Percentiles rank a stretch among this genome's conserved stretches.
These are phyloP conservation scores for Crithidia thermophila DNA, from an alignment of 208 protist genomes.

Conservation along the genomic window DNA sequence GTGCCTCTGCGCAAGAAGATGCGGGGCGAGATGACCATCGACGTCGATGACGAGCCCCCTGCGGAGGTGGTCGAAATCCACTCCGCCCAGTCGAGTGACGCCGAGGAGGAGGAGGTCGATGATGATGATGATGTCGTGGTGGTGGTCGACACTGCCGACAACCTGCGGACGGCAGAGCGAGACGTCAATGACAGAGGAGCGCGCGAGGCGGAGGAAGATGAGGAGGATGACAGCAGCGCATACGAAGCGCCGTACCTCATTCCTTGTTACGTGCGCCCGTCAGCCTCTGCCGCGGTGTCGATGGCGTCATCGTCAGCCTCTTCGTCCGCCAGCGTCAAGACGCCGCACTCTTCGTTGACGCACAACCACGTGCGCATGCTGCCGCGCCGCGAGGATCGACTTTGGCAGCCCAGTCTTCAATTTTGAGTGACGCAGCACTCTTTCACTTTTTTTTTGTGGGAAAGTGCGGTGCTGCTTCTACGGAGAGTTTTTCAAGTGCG, in stretches of 20 bases:
- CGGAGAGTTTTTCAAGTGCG: too few species aligned
- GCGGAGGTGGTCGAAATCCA: conserved; percentile 25
- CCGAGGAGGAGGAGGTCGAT: conserved; percentile 1
- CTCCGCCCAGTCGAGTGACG: conserved; percentile 12
- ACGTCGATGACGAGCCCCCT: conserved; percentile 30
- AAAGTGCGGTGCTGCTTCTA: neutral
- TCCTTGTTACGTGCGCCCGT: conserved; percentile 20
- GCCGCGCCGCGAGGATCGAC: conserved; percentile 67
- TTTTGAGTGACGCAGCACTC: conserved; percentile 24
- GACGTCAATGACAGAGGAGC: neutral
- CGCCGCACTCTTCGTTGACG: conserved; percentile 1
- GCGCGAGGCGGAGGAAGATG: neutral
- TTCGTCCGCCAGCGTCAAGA: neutral
- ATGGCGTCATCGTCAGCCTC: neutral
- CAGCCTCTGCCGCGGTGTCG: neutral
- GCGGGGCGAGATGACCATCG: conserved; percentile 22
- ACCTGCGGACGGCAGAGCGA: neutral
- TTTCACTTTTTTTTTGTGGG: neutral
- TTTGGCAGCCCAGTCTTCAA: conserved; percentile 74
- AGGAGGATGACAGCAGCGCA: neutral
- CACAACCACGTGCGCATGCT: conserved; percentile 55
- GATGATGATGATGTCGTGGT: conserved; percentile 11
- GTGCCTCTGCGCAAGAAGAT: conserved; percentile 20
- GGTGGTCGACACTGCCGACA: conserved; percentile 7
- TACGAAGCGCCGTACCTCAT: conserved; percentile 30